Evolutionary conservation across 805 yeast species (phyloP), one percentile per base, ranked within the genome.

Genomic region (Candida taoyuanica): DNA sequence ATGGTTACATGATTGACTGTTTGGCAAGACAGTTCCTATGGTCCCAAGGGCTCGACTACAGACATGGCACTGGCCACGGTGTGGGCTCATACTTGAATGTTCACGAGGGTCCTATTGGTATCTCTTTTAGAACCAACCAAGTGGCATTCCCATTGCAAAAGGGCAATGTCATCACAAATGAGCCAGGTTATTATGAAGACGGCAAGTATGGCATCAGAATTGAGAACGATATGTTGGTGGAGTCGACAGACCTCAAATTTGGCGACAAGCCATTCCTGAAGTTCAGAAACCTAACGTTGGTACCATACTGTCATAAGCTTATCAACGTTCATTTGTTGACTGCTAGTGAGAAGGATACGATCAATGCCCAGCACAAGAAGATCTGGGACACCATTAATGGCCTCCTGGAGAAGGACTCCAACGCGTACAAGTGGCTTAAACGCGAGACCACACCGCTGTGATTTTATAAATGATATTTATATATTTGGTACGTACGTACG

Each of bases 41-140:
- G 88, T 67, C 76, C 28, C 70, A 77, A 36, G 98, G 98, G 0
- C 66, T 86, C 34, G 93, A 85, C 58, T 93, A 85, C 58, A 76
- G 81, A 46, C 98, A 93, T 61, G 98, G 98, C 8, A 87, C 98
- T 0, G 96, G 98, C 2, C 98, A 93, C 61, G 98, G 98, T 5
- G 84, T 93, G n/a, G 98, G 96, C 2, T 73, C 89, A 16, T 91
- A 73, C 57, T 76, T 94, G 32, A 82, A 83, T 58, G 98, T 93
- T 14, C 98, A 93, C 59, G 96, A 94, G 55, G 93, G 94, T 0
- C 98, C 98, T 1, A 73, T 91, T 39, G 95, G 89, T 13, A 78
- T 93, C 43, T 85, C 83, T 42, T 66, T 59, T 55, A 68, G 70
- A 52, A 62, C 67, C 18, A 64, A 71, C 13, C 63, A 74, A 18